Base-by-base conservation (phyloP, 2,329 filamentous ascomycete genomes). In the Cercospora canescens region DNA sequence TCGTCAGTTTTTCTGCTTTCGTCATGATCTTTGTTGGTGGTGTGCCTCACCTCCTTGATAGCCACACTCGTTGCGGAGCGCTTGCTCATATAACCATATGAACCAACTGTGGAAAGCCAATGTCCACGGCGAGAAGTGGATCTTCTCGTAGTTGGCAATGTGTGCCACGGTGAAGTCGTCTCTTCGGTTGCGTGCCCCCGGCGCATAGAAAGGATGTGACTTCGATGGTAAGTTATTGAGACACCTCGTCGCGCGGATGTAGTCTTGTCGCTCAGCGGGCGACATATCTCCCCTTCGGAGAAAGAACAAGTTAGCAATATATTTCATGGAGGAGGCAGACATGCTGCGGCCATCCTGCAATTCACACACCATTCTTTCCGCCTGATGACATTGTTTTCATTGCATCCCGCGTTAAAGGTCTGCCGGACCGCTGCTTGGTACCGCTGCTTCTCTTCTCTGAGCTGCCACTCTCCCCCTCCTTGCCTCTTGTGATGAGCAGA, bases 1-100 rank as follows among this genome's bases (percentile, higher is more conserved):
- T 66, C 80, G 81, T 28, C 78, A 78, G 39, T 69, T 6, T 58
- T 56, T 30, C 71, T 65, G 12, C 71, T 70, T 14, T 37, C 14
- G n/a, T 14, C 26, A 37, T 24, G 24, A 21, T 50, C 8, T 14
- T 1, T 16, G 21, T 24, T 6, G 16, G 21, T 7, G 21, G 24
- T 57, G 26, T 57, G 37, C 18, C 39, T 58, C 30, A 68, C 66
- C 63, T 63, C 60, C 62, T 48, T 37, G 41, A 41, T 60, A 60
- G 4, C 62, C 62, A 63, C 81, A 82, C 60, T 81, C 78, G 12
- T 78, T 68, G 55, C 69, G 72, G 9, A 82, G 73, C n/a, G 79
- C 78, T 63, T 80, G 75, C 65, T 83, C 81, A 65, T 80, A 81
- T 11, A 76, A 67, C 74, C 81, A 77, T 6, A 78, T 76, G 65